A percentile compares a stretch with the other conserved stretches of the same genome.
Conservation (phyloP, 2,329 filamentous ascomycete genomes). For the Graphilbum ipis-grandicollis region DNA sequence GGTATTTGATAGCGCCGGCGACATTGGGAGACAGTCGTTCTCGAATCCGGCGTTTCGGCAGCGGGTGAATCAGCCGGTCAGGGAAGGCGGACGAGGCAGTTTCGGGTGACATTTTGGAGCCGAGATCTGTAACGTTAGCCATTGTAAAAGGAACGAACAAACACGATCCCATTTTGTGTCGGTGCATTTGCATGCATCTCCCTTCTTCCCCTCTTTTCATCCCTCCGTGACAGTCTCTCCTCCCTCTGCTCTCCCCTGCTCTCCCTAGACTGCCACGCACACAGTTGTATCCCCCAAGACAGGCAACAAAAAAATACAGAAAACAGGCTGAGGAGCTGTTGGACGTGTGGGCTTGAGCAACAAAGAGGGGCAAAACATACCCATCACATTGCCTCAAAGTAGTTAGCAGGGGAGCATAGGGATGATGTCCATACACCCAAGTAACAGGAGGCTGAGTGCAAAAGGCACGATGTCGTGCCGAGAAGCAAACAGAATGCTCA, state of each 20-base stretch:
- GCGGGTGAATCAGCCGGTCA: slow-evolving; percentile 78
- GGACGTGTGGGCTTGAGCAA: not conserved
- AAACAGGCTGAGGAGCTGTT: not conserved
- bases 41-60: slow-evolving; percentile 77
- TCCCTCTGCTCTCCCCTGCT: too few species aligned
- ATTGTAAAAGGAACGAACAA: too few species aligned
- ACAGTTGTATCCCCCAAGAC: slow-evolving; percentile 14
- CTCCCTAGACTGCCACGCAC: too few species aligned
- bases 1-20: slow-evolving; percentile 67
- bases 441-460: too few species aligned
- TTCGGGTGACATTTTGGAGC: slow-evolving; percentile 49
- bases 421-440: slow-evolving; percentile 4
- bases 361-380: slow-evolving; percentile 2
- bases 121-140: slow-evolving; percentile 27
- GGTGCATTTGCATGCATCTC: too few species aligned
- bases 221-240: too few species aligned
- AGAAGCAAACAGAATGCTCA: too few species aligned
- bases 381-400: slow-evolving; percentile 6
- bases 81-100: slow-evolving; percentile 67
- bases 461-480: too few species aligned
- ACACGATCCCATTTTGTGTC: too few species aligned
- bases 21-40: slow-evolving; percentile 76
- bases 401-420: slow-evolving; percentile 3
- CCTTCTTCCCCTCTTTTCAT: too few species aligned
- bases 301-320: not conserved